A percentile compares a stretch with the other conserved stretches of the same genome.
Evolutionary conservation across 495 filamentous ascomycete genomes (phyloP).

Genomic region (Talaromyces nanjingensis): DNA sequence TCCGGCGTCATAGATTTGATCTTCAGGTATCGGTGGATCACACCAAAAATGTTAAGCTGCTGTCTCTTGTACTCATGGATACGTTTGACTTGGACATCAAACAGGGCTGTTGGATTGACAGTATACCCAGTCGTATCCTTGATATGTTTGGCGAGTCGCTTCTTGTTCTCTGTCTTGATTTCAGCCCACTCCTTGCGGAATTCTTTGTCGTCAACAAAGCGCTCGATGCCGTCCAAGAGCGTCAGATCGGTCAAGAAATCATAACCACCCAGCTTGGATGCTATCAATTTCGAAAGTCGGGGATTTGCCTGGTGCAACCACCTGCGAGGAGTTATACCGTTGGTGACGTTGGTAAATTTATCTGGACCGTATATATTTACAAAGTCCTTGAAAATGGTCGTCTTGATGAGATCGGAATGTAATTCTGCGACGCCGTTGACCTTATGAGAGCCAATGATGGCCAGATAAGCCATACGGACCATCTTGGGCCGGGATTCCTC

Average conservation of each 20-base stretch:
- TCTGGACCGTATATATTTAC: conserved; percentile 88
- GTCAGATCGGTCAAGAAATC: conserved; percentile 85
- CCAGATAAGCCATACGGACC: conserved; percentile 92
- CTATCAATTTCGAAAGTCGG: conserved; percentile 81
- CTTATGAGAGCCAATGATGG: conserved; percentile 96
- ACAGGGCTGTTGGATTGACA: conserved; percentile 82
- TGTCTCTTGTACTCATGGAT: conserved; percentile 99
- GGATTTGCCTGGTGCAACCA: conserved; percentile 99
- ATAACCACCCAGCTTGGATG: conserved; percentile 75
- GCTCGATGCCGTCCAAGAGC: conserved; percentile 73
- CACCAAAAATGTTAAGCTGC: conserved; percentile 97
- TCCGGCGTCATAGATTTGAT: conserved; percentile 80
- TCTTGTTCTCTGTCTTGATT: conserved; percentile 75
- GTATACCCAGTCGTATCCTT: conserved; percentile 68
- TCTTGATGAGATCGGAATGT: conserved; percentile 93
- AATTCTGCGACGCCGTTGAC: conserved; percentile 97
- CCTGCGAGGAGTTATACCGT: conserved; percentile 88
- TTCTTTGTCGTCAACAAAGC: conserved; percentile 69
- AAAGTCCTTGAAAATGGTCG: conserved; percentile 99
- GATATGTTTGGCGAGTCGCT: conserved; percentile 84
- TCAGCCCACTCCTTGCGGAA: conserved; percentile 90
- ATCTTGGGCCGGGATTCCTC: conserved; percentile 98
- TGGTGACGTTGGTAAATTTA: conserved; percentile 98
- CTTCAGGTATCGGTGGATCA: conserved; percentile 87
- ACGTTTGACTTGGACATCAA: conserved; percentile 96